These are phyloP conservation scores for Fusarium penzigii DNA, from an alignment of 2,329 filamentous ascomycete species.

Conservation along the genomic window DNA sequence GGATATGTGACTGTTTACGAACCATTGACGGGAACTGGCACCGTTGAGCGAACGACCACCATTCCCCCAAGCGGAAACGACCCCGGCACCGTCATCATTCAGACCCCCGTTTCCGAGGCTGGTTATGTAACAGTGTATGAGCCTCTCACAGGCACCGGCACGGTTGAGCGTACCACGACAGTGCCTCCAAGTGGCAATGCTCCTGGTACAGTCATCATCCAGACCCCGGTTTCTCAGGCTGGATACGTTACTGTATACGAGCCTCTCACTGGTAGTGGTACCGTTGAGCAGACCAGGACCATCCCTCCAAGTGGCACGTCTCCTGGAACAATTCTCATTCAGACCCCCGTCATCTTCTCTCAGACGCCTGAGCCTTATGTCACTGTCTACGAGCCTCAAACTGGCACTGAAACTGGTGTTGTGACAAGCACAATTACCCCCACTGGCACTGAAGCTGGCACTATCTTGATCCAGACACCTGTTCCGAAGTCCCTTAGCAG, in stretches of 20 bases:
- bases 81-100: constrained; percentile 3
- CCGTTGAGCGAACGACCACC: background rate
- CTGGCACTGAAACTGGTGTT: too few species aligned
- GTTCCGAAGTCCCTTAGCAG: background rate
- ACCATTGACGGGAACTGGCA: background rate
- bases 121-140: background rate
- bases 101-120: constrained; percentile 3
- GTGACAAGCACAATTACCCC: too few species aligned
- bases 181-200: background rate
- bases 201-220: constrained; percentile 11
- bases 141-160: background rate
- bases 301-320: background rate
- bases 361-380: too few species aligned
- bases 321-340: background rate
- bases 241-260: background rate
- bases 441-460: too few species aligned
- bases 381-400: too few species aligned
- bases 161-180: background rate
- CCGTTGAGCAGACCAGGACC: background rate
- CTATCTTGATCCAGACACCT: constrained; percentile 4
- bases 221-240: background rate
- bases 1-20: background rate
- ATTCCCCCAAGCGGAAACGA: background rate
- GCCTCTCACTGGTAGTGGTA: background rate
- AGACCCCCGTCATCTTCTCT: too few species aligned